These are phyloP conservation scores for Begonia masoniana DNA, from an alignment of 306 rosid genomes.

Conservation along the genomic window DNA sequence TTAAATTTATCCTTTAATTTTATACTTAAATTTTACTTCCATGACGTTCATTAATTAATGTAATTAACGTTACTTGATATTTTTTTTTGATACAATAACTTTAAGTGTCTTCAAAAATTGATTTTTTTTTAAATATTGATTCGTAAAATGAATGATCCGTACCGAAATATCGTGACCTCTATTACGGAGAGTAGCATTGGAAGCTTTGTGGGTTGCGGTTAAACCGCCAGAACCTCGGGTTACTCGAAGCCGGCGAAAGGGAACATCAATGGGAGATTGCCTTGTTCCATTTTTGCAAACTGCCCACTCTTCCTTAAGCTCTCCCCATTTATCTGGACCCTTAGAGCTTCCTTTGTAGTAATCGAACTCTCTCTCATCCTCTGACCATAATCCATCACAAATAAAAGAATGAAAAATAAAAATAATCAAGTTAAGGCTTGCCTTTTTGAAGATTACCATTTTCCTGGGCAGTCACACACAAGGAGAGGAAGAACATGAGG, in stretches of 20 bases:
- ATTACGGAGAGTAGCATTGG: slow-evolving; percentile 19
- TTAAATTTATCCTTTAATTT: no score
- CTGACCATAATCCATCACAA: no score
- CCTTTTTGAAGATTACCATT: no score
- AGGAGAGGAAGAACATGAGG: no score
- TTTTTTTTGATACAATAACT: neutral
- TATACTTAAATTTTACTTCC: no score
- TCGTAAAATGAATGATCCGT: neutral
- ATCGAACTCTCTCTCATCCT: slow-evolving; percentile 15
- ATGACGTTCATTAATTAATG: no score
- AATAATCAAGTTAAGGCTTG: no score
- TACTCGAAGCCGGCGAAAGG: neutral
- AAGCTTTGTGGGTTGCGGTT: slow-evolving; percentile 8
- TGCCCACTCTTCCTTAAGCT: slow-evolving; percentile 22
- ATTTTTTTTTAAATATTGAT: neutral
- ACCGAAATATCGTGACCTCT: slow-evolving; percentile 20
- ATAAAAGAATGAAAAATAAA: no score
- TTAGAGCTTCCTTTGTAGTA: slow-evolving; percentile 10
- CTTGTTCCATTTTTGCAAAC: slow-evolving; percentile 18
- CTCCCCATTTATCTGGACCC: slow-evolving; percentile 26
- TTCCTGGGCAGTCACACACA: no score
- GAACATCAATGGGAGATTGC: slow-evolving; percentile 22
- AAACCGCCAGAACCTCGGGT: slow-evolving; percentile 3
- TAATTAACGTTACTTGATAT: no score
- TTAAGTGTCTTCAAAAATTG: no score